These are phyloP conservation scores for Pseudozyma thailandica DNA, from an alignment of 1,284 basidiomycete species.

Conservation along the genomic window DNA sequence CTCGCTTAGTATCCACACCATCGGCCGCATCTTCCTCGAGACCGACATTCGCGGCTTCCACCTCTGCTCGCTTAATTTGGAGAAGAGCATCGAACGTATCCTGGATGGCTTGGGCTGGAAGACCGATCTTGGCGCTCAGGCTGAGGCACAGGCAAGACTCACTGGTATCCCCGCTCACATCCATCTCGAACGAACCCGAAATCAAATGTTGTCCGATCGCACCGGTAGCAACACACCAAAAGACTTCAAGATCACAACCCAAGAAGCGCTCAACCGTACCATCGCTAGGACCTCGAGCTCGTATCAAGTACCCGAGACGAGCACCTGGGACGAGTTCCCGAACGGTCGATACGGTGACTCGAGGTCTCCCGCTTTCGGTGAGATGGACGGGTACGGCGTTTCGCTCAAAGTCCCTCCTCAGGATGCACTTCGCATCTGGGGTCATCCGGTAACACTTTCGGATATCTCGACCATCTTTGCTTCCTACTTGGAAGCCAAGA, in stretches of 20 bases:
- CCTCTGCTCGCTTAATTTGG: conserved; percentile 96
- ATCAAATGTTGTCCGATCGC: conserved; percentile 47
- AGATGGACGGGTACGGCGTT: conserved; percentile 67
- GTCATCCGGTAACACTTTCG: conserved; percentile 76
- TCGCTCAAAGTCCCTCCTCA: conserved; percentile 70
- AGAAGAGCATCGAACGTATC: conserved; percentile 92
- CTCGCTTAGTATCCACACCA: conserved; percentile 74
- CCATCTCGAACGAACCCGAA: conserved; percentile 38
- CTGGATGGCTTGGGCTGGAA: conserved; percentile 71
- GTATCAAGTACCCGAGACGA: conserved; percentile 45
- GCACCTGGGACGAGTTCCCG: conserved; percentile 67
- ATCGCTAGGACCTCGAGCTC: conserved; percentile 42
- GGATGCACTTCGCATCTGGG: conserved; percentile 82
- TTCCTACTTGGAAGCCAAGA: conserved; percentile 77
- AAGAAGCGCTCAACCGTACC: conserved; percentile 42
- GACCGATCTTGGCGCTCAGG: conserved; percentile 19
- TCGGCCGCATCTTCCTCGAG: conserved; percentile 73
- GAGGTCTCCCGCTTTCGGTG: conserved; percentile 65
- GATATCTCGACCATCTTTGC: conserved; percentile 86
- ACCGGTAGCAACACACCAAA: conserved; percentile 47
- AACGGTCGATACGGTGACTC: conserved; percentile 66
- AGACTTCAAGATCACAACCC: conserved; percentile 40
- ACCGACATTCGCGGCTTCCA: conserved; percentile 84
- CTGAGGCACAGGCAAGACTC: conserved; percentile 14
- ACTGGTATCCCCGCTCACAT: conserved; percentile 22